Base-by-base conservation (phyloP, 768 basidiomycete species). In the Naganishia vaughanmartiniae region DNA sequence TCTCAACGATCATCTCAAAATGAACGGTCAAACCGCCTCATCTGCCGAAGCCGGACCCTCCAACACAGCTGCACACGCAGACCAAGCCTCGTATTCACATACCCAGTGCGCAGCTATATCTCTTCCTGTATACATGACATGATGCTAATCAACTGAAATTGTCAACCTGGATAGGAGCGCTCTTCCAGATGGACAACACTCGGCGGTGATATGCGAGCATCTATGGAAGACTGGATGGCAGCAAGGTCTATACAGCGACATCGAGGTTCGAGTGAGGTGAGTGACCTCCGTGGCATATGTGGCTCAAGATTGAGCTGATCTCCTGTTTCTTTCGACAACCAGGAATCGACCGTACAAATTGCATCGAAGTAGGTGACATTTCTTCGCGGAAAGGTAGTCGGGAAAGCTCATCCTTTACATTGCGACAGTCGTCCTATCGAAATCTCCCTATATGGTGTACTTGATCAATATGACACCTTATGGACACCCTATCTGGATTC, bases 371-470 rank as follows among this genome's bases (percentile, higher is more conserved):
- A 57, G 69, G 79, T 77, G 26, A 21, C 33, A 10, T 21, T 48
- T 30, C 21, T 17, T 53, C 54, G 34, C 34, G 12, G 12, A 36
- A 12, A 36, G 12, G 12, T 36, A 36, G 36, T 36, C 12, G 5
- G 12, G 3, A 31, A 12, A 57, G 17, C 57, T 65, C 9, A 33
- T 51, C 33, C 63, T 6, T 54, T 17, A 42, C 6, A n/a, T 51
- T 24, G n/a, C 46, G 4, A 87, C 89, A 73, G 89, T 94, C 81
- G 89, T 93, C 74, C 84, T 94, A 72, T 90, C 91, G 71, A 89
- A 89, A 66, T 93, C 92, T 36, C 92, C 93, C 45, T 90, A 87
- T 82, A 86, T 94, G 77, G 90, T 89, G 48, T 91, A 92, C 80
- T 84, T 92, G 74, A 91, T 95, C 89, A 89, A 89, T 67, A 90